These are phyloP conservation scores for Lecanicillium sp. DNA, from an alignment of 2,329 filamentous ascomycete species.

Conservation along the genomic window DNA sequence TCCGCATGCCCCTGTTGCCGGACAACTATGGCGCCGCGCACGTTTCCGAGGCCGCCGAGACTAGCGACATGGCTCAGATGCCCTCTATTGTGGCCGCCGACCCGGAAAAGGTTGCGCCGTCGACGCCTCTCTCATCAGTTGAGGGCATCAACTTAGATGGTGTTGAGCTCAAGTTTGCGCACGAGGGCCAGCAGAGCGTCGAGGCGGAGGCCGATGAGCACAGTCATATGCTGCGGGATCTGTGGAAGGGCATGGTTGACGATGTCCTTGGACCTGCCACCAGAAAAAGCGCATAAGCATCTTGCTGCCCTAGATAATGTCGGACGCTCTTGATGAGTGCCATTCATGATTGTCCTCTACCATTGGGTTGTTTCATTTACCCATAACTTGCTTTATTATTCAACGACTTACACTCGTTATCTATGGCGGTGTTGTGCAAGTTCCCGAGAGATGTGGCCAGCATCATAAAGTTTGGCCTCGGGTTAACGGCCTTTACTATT, in stretches of 20 bases:
- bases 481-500: no score
- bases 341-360: no score
- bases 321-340: no score
- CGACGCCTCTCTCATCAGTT: constrained; percentile 47
- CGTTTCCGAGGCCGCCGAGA: constrained; percentile 29
- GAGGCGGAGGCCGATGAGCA: constrained; percentile 16
- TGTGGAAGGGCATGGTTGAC: constrained; percentile 51
- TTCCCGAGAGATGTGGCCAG: no score
- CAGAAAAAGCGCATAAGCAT: background rate
- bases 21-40: constrained; percentile 46
- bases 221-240: constrained; percentile 41
- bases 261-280: constrained; percentile 27
- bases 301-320: constrained; percentile 1
- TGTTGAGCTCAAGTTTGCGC: constrained; percentile 45
- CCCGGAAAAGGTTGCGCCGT: constrained; percentile 43
- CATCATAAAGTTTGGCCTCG: no score
- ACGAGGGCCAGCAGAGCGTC: constrained; percentile 17
- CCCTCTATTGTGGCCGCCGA: constrained; percentile 48
- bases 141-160: constrained; percentile 51
- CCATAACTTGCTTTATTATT: no score
- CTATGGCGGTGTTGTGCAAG: no score
- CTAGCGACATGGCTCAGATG: constrained; percentile 8
- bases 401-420: no score
- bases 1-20: constrained; percentile 53
- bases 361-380: no score